Evolutionary conservation across 768 basidiomycete genomes (phyloP).

Genomic region (Austroboletus eburneus): DNA sequence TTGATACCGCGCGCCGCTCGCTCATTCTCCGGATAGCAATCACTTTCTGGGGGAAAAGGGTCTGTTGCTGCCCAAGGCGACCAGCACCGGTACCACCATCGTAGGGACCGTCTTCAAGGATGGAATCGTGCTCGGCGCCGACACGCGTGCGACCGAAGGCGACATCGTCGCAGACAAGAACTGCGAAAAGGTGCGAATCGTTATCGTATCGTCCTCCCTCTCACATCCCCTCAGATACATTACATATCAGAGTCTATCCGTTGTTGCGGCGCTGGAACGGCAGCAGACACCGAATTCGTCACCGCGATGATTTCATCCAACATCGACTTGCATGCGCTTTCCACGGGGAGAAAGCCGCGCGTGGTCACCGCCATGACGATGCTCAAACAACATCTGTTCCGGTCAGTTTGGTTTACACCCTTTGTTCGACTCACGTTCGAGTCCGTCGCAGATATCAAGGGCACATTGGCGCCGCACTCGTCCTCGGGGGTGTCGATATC

Average conservation of each 20-base stretch:
- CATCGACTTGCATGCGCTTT: conserved; percentile 88
- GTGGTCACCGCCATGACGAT: conserved; percentile 99
- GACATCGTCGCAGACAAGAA: conserved; percentile 98
- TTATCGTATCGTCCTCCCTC: background rate
- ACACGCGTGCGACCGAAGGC: conserved; percentile 93
- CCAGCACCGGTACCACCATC: conserved; percentile 95
- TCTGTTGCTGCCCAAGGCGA: conserved; percentile 73
- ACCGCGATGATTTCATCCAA: conserved; percentile 95
- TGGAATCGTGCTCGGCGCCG: conserved; percentile 92
- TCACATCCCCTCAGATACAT: conserved; percentile 68
- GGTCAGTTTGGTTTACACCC: conserved; percentile 40
- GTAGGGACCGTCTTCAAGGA: conserved; percentile 92
- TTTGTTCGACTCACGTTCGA: background rate
- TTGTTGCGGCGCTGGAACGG: conserved; percentile 98
- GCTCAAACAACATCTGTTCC: conserved; percentile 94
- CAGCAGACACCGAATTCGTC: conserved; percentile 96
- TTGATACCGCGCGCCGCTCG: background rate
- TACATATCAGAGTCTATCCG: conserved; percentile 93
- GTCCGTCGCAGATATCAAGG: conserved; percentile 72
- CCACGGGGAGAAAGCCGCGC: conserved; percentile 85
- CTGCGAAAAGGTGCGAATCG: conserved; percentile 85
- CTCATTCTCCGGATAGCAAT: conserved; percentile 45
- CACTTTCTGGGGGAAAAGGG: conserved; percentile 68
- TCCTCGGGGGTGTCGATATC: conserved; percentile 93
- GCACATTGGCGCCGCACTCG: conserved; percentile 90